Evolutionary conservation across 768 basidiomycete genomes (phyloP).

Genomic region (Astraeus odoratus): DNA sequence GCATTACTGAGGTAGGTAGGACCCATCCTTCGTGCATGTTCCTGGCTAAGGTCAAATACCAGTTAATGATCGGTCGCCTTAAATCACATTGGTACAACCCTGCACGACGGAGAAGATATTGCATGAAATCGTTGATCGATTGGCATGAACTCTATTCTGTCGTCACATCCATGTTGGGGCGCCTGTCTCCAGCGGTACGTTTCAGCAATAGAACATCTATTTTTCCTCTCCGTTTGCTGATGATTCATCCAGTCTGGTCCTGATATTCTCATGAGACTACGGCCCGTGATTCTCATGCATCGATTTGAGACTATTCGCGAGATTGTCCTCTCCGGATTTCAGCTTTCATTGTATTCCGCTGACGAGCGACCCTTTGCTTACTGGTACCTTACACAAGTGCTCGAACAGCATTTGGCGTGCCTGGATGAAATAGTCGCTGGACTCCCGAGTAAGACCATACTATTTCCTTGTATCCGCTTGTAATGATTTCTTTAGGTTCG

Average conservation of each 20-base stretch:
- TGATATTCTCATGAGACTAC: slow-evolving; percentile 22
- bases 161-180: slow-evolving; percentile 21
- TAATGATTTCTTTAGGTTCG: slow-evolving; percentile 10
- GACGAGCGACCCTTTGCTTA: slow-evolving; percentile 71
- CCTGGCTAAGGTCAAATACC: slow-evolving; percentile 1
- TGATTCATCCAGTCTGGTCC: slow-evolving; percentile 11
- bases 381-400: slow-evolving; percentile 58
- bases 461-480: slow-evolving; percentile 1
- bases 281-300: slow-evolving; percentile 42
- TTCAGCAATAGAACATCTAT: not conserved
- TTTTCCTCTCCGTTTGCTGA: slow-evolving; percentile 2
- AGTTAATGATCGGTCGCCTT: slow-evolving; percentile 56
- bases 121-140: slow-evolving; percentile 55
- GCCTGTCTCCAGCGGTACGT: slow-evolving; percentile 16
- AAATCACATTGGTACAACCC: slow-evolving; percentile 64
- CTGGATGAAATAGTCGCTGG: slow-evolving; percentile 42
- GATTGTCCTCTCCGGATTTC: slow-evolving; percentile 68
- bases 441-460: slow-evolving; percentile 33
- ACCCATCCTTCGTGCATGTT: not conserved
- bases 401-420: slow-evolving; percentile 48
- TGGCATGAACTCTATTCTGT: slow-evolving; percentile 62
- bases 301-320: slow-evolving; percentile 57
- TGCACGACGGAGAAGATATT: slow-evolving; percentile 54
- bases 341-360: slow-evolving; percentile 62
- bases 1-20: slow-evolving; percentile 29